Evolutionary conservation across 148 eudicot species (phyloP).

Genomic region (Mesembryanthemum crystallinum): DNA sequence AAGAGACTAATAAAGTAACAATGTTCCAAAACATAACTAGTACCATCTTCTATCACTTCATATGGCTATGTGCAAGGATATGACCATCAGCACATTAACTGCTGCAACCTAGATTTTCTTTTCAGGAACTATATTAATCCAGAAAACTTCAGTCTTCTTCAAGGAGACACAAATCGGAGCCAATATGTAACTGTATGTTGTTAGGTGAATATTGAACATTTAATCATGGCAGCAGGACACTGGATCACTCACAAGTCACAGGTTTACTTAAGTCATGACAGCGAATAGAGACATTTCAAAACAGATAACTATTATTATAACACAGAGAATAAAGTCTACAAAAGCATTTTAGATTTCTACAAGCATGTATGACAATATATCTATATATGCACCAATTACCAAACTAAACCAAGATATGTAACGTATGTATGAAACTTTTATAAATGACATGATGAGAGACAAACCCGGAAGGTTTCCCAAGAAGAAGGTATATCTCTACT

Average conservation of each 20-base stretch:
- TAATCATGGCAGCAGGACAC: not conserved
- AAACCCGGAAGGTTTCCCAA: slow-evolving; percentile 80
- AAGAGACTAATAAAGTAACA: not conserved
- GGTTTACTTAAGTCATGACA: not conserved
- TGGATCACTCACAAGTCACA: not conserved
- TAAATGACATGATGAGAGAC: slow-evolving; percentile 11
- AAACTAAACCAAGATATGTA: not conserved
- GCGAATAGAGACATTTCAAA: not conserved
- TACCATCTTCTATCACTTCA: not conserved
- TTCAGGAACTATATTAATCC: not conserved
- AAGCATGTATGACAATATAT: not conserved
- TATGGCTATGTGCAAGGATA: not conserved
- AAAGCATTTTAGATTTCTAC: not conserved
- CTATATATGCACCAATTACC: not conserved
- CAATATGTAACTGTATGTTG: not conserved
- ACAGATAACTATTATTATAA: not conserved
- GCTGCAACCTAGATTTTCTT: not conserved
- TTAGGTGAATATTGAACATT: not conserved
- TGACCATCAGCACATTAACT: not conserved
- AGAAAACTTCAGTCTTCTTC: not conserved
- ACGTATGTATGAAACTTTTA: not conserved
- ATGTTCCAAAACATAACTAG: not conserved
- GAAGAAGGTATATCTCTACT: slow-evolving; percentile 50
- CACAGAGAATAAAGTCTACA: no score
- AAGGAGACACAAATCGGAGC: not conserved